Conservation (phyloP, 2,329 filamentous ascomycete genomes). For the Trichothecium roseum region DNA sequence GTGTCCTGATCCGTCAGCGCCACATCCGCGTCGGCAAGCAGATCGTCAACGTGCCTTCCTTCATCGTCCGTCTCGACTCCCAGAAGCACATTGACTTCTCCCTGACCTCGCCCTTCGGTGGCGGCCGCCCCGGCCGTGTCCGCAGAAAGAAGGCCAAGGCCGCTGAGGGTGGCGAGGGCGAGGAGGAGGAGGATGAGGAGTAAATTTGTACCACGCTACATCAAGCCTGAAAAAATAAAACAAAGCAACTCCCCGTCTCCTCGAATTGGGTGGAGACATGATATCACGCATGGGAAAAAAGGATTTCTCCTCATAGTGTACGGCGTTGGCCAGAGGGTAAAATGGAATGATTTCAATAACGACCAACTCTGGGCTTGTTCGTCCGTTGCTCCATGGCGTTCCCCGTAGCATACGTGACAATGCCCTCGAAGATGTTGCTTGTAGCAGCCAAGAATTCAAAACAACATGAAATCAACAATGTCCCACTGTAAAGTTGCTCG, state of each 20-base stretch:
- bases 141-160: slow-evolving; percentile 99
- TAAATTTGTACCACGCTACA: slow-evolving; percentile 28
- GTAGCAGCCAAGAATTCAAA: no score
- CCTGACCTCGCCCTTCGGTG: slow-evolving; percentile 13
- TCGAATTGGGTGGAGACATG: slow-evolving; percentile 16
- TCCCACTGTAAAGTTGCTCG: no score
- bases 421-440: no score
- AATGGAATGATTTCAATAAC: slow-evolving; percentile 29
- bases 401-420: no score
- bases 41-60: slow-evolving; percentile 99
- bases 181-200: slow-evolving; percentile 76
- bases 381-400: slow-evolving; percentile 5
- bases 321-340: slow-evolving; percentile 41
- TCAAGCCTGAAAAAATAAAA: no score
- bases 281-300: slow-evolving; percentile 25
- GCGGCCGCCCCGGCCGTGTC: slow-evolving; percentile 87
- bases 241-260: no score
- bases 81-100: slow-evolving; percentile 60
- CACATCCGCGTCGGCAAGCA: slow-evolving; percentile 99
- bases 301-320: slow-evolving; percentile 35
- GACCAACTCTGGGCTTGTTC: no score
- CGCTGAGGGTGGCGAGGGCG: slow-evolving; percentile 73
- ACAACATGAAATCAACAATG: no score
- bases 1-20: slow-evolving; percentile 98
- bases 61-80: slow-evolving; percentile 98